These are phyloP conservation scores for Plasmodium gallinaceum DNA, from an alignment of 169 alveolate species.

Conservation along the genomic window DNA sequence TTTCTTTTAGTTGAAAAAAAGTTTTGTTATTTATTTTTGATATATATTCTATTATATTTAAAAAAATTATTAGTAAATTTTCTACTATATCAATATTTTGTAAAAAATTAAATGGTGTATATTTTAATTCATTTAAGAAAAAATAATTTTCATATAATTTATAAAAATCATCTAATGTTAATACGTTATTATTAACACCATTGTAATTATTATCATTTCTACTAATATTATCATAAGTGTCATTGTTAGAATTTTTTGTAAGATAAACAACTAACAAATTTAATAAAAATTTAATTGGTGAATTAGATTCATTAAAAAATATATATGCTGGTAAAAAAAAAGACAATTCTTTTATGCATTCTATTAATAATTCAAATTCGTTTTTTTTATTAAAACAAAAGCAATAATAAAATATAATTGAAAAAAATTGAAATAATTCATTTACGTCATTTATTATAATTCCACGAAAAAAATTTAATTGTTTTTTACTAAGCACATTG, in stretches of 20 bases:
- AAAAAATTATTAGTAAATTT: constrained; percentile 18
- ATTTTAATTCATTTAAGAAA: background rate
- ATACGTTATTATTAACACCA: background rate
- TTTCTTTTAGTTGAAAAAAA: constrained; percentile 52
- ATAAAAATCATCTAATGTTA: background rate
- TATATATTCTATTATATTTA: constrained; percentile 46
- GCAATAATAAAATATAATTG: constrained; percentile 20
- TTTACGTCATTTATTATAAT: constrained; percentile 35
- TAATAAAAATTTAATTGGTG: constrained; percentile 41
- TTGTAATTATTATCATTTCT: background rate
- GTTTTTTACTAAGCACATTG: constrained; percentile 21
- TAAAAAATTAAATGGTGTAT: background rate
- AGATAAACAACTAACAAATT: constrained; percentile 15
- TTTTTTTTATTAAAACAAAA: constrained; percentile 13
- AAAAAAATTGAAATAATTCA: constrained; percentile 32
- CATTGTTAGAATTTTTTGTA: background rate
- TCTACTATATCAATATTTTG: constrained; percentile 10
- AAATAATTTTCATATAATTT: constrained; percentile 3
- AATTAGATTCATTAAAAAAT: constrained; percentile 23
- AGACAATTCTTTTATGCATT: constrained; percentile 51
- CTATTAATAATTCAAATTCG: constrained; percentile 32
- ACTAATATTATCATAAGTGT: background rate
- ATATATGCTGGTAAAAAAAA: constrained; percentile 53
- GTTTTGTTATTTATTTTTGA: constrained; percentile 41
- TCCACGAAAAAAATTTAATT: constrained; percentile 16